Percentiles rank a stretch among this genome's conserved stretches.
These are phyloP conservation scores for Erythrophleum ivorense DNA, from an alignment of 331 rosid genomes.

Conservation along the genomic window DNA sequence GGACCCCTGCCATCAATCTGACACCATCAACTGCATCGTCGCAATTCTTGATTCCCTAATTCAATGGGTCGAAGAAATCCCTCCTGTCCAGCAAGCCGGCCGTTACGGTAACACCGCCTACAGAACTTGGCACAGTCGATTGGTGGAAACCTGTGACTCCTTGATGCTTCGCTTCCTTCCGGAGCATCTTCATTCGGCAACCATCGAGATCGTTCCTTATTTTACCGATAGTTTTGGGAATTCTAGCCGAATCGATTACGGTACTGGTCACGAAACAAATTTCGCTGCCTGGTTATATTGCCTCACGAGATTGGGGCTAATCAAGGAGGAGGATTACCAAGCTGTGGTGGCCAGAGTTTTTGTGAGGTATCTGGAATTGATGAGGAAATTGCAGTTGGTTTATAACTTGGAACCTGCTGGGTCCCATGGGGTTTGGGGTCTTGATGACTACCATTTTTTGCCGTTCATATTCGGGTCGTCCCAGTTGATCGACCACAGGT, in stretches of 20 bases:
- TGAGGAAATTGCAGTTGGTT: constrained; percentile 87
- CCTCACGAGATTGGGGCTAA: constrained; percentile 55
- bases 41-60: constrained; percentile 67
- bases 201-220: constrained; percentile 71
- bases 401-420: constrained; percentile 95
- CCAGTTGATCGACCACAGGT: constrained; percentile 87
- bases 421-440: constrained; percentile 79
- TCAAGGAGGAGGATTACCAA: constrained; percentile 74
- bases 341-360: constrained; percentile 71
- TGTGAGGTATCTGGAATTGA: constrained; percentile 64
- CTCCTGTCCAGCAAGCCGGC: constrained; percentile 70
- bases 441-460: constrained; percentile 83
- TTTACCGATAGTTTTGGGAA: constrained; percentile 85
- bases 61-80: constrained; percentile 78
- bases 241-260: constrained; percentile 83
- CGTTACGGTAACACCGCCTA: constrained; percentile 84
- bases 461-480: constrained; percentile 93
- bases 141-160: constrained; percentile 51
- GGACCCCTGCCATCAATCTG: constrained; percentile 68
- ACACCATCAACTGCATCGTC: constrained; percentile 46
- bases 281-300: constrained; percentile 94
- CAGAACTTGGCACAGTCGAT: constrained; percentile 73
- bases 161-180: constrained; percentile 68
- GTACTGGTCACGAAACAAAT: constrained; percentile 97
- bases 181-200: constrained; percentile 50